Evolutionary conservation across 495 filamentous ascomycete species (phyloP).

Genomic region (Lepraria neglecta): DNA sequence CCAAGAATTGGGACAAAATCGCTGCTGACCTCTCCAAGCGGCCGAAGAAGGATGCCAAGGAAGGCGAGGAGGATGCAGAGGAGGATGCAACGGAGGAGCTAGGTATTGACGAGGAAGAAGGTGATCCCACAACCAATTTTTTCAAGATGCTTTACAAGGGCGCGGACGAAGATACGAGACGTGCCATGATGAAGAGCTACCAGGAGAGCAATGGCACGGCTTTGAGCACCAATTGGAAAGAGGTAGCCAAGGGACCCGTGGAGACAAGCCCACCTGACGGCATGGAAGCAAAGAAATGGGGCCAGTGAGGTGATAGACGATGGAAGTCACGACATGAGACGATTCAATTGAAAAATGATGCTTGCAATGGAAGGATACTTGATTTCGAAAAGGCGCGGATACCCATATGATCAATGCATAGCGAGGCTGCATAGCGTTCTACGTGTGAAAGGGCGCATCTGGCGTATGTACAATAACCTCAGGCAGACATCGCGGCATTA

Average conservation of each 20-base stretch:
- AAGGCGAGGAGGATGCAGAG: slow-evolving; percentile 30
- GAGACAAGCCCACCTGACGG: slow-evolving; percentile 71
- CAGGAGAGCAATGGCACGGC: slow-evolving; percentile 88
- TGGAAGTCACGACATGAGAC: background rate
- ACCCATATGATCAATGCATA: background rate
- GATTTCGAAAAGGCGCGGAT: background rate
- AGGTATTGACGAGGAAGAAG: slow-evolving; percentile 56
- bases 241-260: slow-evolving; percentile 68
- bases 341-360: background rate
- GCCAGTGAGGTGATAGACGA: background rate
- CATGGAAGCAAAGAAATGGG: slow-evolving; percentile 65
- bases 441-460: background rate
- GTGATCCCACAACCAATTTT: slow-evolving; percentile 72
- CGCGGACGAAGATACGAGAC: slow-evolving; percentile 70
- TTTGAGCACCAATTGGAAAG: slow-evolving; percentile 86
- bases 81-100: slow-evolving; percentile 37
- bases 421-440: slow-evolving; percentile 1
- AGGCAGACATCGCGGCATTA: slow-evolving; percentile 19
- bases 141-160: slow-evolving; percentile 86
- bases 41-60: slow-evolving; percentile 33
- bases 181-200: slow-evolving; percentile 98
- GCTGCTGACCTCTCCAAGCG: slow-evolving; percentile 50
- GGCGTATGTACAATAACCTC: slow-evolving; percentile 6
- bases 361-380: background rate
- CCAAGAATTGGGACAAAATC: slow-evolving; percentile 90